Evolutionary conservation across 768 basidiomycete genomes (phyloP).

Genomic region (Trametes gibbosa): DNA sequence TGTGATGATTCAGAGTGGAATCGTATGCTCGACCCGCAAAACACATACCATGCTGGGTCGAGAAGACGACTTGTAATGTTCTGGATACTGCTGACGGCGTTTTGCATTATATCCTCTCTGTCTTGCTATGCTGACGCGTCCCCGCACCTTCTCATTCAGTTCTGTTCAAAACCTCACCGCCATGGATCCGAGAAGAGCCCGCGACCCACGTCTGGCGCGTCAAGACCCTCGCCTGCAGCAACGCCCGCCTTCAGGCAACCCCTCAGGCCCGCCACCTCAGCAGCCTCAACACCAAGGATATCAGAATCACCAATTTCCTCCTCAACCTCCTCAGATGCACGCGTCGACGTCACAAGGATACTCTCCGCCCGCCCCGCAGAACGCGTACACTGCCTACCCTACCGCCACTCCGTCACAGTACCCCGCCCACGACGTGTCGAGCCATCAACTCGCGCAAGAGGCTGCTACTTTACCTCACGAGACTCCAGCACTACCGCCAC

Average conservation of each 20-base stretch:
- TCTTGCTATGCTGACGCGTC: background rate
- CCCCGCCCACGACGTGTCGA: conserved; percentile 24
- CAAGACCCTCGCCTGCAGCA: conserved; percentile 60
- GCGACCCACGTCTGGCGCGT: conserved; percentile 77
- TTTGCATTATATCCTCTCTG: background rate
- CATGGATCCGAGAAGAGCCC: conserved; percentile 81
- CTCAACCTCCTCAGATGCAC: conserved; percentile 7
- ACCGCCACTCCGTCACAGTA: conserved; percentile 25
- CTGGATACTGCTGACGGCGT: conserved; percentile 89
- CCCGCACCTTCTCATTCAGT: background rate
- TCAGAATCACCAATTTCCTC: conserved; percentile 8
- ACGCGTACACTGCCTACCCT: conserved; percentile 20
- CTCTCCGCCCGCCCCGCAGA: conserved; percentile 14
- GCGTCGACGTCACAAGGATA: conserved; percentile 15
- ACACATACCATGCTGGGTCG: conserved; percentile 48
- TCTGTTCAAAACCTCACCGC: background rate
- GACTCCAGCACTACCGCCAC: background rate
- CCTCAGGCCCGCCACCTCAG: conserved; percentile 29
- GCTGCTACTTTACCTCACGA: conserved; percentile 17
- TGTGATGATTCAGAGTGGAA: conserved; percentile 94
- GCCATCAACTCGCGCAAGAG: conserved; percentile 28
- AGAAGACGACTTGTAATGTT: conserved; percentile 76
- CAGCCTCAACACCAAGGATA: conserved; percentile 6
- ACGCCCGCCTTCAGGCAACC: conserved; percentile 40
- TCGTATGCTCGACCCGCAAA: conserved; percentile 63